Percentiles rank a stretch among this genome's conserved stretches.
These are phyloP conservation scores for Saccharomyces cerevisiae DNA, from an alignment of 805 yeast genomes.

Conservation along the genomic window DNA sequence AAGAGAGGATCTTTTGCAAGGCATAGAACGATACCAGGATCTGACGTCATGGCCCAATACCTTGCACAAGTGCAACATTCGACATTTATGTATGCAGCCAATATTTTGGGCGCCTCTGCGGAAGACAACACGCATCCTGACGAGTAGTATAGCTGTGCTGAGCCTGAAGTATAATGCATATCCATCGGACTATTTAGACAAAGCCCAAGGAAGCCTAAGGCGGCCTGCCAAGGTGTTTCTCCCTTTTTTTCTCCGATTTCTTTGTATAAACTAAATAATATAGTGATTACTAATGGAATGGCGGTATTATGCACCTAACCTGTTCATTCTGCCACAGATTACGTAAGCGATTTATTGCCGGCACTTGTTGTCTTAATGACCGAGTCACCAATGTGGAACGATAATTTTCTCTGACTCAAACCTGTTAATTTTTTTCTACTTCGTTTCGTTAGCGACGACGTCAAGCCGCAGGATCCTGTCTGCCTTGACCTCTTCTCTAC, in stretches of 20 bases:
- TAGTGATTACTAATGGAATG: not conserved
- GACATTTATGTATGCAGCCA: constrained; percentile 43
- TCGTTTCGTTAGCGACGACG: too few species aligned
- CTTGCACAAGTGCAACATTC: constrained; percentile 66
- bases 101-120: constrained; percentile 44
- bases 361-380: too few species aligned
- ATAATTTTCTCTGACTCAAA: too few species aligned
- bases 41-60: constrained; percentile 72
- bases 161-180: not conserved
- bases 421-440: too few species aligned
- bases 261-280: not conserved
- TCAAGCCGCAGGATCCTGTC: too few species aligned
- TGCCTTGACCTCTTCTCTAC: too few species aligned
- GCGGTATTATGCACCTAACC: not conserved
- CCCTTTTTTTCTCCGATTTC: not conserved
- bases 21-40: constrained; percentile 40
- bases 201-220: not conserved
- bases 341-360: too few species aligned
- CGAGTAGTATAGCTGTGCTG: constrained; percentile 3
- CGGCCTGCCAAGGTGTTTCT: not conserved
- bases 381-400: too few species aligned
- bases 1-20: constrained; percentile 2
- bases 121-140: constrained; percentile 24
- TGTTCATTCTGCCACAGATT: too few species aligned
- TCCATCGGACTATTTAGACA: not conserved